Conservation (phyloP, 495 filamentous ascomycete genomes). For the Aspergillus homomorphus region DNA sequence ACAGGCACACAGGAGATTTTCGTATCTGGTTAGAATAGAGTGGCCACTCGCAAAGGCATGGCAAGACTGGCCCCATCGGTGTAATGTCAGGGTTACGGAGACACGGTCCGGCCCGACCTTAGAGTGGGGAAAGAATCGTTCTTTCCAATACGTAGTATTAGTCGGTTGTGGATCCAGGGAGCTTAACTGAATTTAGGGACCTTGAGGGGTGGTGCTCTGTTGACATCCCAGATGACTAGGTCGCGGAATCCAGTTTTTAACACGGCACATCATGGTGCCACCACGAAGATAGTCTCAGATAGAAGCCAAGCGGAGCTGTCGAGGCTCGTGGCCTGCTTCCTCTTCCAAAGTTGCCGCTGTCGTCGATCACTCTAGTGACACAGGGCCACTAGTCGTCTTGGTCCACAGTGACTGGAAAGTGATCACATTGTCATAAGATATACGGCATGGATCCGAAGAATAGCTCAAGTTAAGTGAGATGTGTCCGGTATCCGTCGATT, state of each 20-base stretch:
- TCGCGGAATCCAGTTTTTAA: not conserved
- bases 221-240: not conserved
- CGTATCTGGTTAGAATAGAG: conserved; percentile 12
- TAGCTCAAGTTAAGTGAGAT: too few relatives aligned
- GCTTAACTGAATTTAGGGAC: too few relatives aligned
- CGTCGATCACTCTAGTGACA: conserved; percentile 13
- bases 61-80: conserved; percentile 12
- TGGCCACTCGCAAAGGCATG: conserved; percentile 14
- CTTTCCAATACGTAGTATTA: not conserved
- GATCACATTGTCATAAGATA: too few relatives aligned
- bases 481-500: too few relatives aligned
- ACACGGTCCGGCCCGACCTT: conserved; percentile 10
- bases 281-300: not conserved
- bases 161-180: too few relatives aligned
- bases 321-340: conserved; percentile 8
- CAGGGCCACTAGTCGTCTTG: too few relatives aligned
- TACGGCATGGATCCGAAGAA: too few relatives aligned
- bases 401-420: too few relatives aligned
- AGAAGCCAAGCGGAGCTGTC: conserved; percentile 8
- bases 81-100: conserved; percentile 15
- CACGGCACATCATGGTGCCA: not conserved
- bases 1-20: conserved; percentile 11
- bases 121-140: conserved; percentile 2
- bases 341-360: conserved; percentile 12
- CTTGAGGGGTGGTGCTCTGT: not conserved